Base-by-base conservation (phyloP, 345 rosid species). In the Ceriops zippeliana region DNA sequence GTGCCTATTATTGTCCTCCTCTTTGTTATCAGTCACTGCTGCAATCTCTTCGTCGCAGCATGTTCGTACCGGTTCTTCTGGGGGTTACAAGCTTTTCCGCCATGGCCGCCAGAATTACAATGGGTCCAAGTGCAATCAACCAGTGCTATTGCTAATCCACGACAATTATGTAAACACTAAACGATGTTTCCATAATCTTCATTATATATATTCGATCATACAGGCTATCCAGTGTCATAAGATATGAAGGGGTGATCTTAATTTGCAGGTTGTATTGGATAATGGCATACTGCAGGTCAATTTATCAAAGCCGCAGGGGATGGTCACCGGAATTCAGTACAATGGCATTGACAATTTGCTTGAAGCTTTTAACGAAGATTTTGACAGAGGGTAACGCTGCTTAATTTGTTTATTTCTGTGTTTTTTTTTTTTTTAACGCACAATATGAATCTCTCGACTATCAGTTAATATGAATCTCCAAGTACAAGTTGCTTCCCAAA, bases 271-370 rank as follows among this genome's bases (percentile, higher is more conserved):
- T 35, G 70, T 73, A 8, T 24, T 73, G 56, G 76, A 73, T 21
- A 73, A 73, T 47, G 76, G 76, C 9, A 66, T 66, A 31, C 5
- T 66, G 3, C 76, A 73, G 61, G 56, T 73, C 4, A 59, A 66
- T 0, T 6, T 73, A 35, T 52, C 62, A 5, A 35, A 60, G 10
- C 77, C 76, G 1, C 70, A 58, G 11, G 76, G 76, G 7, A n/a
- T 8, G 42, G 30, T 73, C 54, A 46, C 66, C 16, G 76, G 76
- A 66, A 63, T 73, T 47, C 76, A 66, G 65, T 73, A 73, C 76
- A 26, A 26, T 60, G 76, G 71, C 65, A 22, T 27, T 30, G 27
- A 62, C 51, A 73, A 73, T 60, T 52, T 73, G 70, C 76, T 73
- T 5, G 76, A 73, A 66, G 52, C 56, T 15, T 26, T 13, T 30